Base-by-base conservation (phyloP, 208 protist species). In the Trichomonas vaginalis region DNA sequence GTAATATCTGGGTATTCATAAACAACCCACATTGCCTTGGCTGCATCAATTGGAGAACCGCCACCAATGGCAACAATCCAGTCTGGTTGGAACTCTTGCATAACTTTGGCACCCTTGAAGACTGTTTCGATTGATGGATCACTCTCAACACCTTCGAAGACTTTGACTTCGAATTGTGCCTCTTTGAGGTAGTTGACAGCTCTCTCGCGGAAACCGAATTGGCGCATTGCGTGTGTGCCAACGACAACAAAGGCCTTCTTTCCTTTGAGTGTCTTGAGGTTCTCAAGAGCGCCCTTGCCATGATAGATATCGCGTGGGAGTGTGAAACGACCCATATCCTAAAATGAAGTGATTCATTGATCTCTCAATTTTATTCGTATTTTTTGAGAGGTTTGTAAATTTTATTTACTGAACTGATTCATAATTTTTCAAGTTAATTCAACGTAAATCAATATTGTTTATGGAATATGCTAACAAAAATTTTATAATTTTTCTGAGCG, bases 11-110 rank as follows among this genome's bases (percentile, higher is more conserved):
- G 96, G 61, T 97, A 96, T 79, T 97, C 97, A 39, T 97, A 97
- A 0, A 96, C 39, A 0, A 97, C 48, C 37, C 96, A 49, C 32
- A 97, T 96, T 37, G 96, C 95, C 95, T 97, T 97, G 40, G 87
- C 96, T 6, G 96, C 96, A 95, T 97, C 97, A 83, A 97, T 97
- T 39, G 96, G 80, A 15, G 96, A 97, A 82, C 97, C 97, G 80
- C 97, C 97, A 49, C 97, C 97, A 56, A 97, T 95, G 15, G 96
- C 96, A 45, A 86, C 35, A 42, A 86, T 86, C 79, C 79, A 86
- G 17, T 86, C 79, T 86, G 79, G 37, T 42, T 86, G 79, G 95
- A 86, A 86, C 35, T 86, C 37, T 27, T 4, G 79, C 79, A 86
- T 86, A 0, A 37, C 79, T 15, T 39, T 8, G 17, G 79, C 79